phyloP scores from a whole-genome alignment of 768 basidiomycete genomes.

The Panellus pusillus region DNA sequence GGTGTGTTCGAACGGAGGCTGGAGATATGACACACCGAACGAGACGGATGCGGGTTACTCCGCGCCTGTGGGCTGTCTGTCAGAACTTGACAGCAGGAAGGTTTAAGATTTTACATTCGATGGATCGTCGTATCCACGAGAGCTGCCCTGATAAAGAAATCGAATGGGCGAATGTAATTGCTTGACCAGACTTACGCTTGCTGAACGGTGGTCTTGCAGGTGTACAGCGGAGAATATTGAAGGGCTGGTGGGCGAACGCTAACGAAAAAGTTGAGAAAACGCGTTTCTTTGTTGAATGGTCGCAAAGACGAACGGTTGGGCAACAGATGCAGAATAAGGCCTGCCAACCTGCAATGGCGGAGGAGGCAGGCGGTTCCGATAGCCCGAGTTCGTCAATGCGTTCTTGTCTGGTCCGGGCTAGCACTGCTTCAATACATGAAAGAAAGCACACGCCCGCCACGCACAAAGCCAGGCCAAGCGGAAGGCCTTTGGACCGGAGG shows the following conservation, averaged over 20 bases:
- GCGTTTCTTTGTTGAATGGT: neutral
- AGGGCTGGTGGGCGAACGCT: slow-evolving; percentile 13
- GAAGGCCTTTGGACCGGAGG: slow-evolving; percentile 18
- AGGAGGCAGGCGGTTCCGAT: slow-evolving; percentile 3
- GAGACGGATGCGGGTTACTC: too few relatives aligned
- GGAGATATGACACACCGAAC: neutral
- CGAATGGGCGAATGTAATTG: too few relatives aligned
- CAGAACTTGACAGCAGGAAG: too few relatives aligned
- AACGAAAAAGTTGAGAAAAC: neutral
- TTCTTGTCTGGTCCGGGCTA: slow-evolving; percentile 21
- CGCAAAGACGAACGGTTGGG: neutral
- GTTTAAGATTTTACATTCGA: too few relatives aligned
- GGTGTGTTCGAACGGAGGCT: neutral
- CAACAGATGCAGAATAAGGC: neutral
- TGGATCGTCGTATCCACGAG: too few relatives aligned
- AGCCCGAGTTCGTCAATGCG: slow-evolving; percentile 3
- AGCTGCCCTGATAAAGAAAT: too few relatives aligned
- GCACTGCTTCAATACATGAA: neutral
- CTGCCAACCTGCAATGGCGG: slow-evolving; percentile 18
- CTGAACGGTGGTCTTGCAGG: neutral
- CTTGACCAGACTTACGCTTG: neutral
- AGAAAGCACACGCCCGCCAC: slow-evolving; percentile 1
- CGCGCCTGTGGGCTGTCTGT: too few relatives aligned
- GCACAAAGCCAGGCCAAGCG: slow-evolving; percentile 22
- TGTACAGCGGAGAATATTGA: slow-evolving; percentile 12